Conservation (phyloP, 192 early-diverging fungal genomes). For the Helicostylum pulchrum region DNA sequence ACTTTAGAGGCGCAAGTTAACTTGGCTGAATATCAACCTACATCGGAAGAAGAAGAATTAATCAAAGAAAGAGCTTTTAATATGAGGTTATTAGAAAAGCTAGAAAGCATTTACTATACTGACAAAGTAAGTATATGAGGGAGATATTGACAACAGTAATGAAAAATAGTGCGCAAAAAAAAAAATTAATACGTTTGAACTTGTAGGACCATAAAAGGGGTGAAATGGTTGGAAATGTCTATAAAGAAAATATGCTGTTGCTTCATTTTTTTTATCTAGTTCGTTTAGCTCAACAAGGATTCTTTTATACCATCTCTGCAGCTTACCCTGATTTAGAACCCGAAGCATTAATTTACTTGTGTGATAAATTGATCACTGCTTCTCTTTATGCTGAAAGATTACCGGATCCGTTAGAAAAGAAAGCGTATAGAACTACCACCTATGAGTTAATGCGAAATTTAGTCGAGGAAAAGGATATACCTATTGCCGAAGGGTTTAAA, state of each 20-base stretch:
- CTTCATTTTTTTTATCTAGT: slow-evolving; percentile 19
- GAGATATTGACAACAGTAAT: background rate
- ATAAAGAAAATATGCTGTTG: background rate
- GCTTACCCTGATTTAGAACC: slow-evolving; percentile 11
- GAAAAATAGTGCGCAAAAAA: too few relatives aligned
- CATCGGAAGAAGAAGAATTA: background rate
- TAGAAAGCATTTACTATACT: background rate
- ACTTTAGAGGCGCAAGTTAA: background rate
- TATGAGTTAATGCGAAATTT: background rate
- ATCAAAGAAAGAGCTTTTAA: background rate
- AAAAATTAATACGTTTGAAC: background rate
- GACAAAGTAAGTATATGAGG: background rate
- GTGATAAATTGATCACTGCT: slow-evolving; percentile 12
- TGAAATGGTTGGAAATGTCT: background rate
- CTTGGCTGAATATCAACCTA: background rate
- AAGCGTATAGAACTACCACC: background rate
- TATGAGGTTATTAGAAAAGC: background rate
- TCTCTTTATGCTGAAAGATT: background rate
- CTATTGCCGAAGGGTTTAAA: slow-evolving; percentile 5
- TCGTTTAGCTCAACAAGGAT: slow-evolving; percentile 14
- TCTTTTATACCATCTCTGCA: background rate
- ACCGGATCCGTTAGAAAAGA: background rate
- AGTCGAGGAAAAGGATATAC: too few relatives aligned
- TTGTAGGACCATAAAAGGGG: background rate
- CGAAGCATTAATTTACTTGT: slow-evolving; percentile 5